A percentile compares a stretch with the other conserved stretches of the same genome.
Evolutionary conservation across 768 basidiomycete species (phyloP).

Genomic region (Leccinum obscurum): DNA sequence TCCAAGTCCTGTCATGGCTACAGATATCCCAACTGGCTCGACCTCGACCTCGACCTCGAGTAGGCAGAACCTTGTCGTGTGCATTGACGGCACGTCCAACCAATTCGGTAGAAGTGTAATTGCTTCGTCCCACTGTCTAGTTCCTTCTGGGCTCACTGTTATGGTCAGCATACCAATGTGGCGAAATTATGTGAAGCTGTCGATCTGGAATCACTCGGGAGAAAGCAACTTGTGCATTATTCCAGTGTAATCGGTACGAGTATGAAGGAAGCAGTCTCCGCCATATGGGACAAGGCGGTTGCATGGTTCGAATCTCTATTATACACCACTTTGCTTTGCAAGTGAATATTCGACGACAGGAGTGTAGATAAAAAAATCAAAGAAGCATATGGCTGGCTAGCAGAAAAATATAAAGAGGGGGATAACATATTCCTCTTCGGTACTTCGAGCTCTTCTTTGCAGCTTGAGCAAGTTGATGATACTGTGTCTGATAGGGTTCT

Average conservation of each 20-base stretch:
- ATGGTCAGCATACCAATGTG: neutral
- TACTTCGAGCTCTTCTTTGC: neutral
- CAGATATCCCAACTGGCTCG: too few relatives aligned
- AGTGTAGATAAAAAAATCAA: neutral
- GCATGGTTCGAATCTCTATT: neutral
- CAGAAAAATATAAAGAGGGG: neutral
- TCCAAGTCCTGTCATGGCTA: too few relatives aligned
- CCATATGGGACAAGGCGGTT: slow-evolving; percentile 13
- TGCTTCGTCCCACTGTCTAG: neutral
- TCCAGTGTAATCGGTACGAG: slow-evolving; percentile 38
- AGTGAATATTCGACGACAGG: neutral
- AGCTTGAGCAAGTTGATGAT: neutral
- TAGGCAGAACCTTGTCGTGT: neutral
- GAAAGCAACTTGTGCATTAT: slow-evolving; percentile 32
- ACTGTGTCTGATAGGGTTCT: neutral
- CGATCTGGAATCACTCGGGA: slow-evolving; percentile 4
- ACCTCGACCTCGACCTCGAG: too few relatives aligned
- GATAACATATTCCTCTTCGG: neutral
- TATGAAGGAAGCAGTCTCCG: slow-evolving; percentile 3
- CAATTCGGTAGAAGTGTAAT: neutral
- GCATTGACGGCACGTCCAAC: neutral
- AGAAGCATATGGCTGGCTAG: neutral
- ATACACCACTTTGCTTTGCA: neutral
- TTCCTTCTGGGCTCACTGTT: neutral
- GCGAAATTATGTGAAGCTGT: slow-evolving; percentile 2